These are phyloP conservation scores for Globisporangium radiosum DNA, from an alignment of 352 stramenopile species.

Conservation along the genomic window DNA sequence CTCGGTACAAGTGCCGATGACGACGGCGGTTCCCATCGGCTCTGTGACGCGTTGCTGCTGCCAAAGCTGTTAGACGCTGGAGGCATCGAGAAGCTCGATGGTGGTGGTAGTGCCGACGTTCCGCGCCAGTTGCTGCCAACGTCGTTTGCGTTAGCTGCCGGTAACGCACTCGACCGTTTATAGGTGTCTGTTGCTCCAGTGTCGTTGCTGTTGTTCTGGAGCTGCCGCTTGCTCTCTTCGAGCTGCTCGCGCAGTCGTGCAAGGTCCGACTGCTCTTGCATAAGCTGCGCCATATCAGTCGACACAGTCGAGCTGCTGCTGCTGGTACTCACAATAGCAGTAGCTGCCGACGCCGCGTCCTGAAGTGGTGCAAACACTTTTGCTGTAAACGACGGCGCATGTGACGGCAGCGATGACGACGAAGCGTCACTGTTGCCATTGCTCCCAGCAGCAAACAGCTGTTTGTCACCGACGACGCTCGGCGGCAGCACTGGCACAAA, in stretches of 20 bases:
- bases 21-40: slow-evolving; percentile 6
- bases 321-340: not conserved
- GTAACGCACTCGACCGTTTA: not conserved
- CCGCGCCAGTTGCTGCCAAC: not conserved
- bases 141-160: not conserved
- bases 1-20: slow-evolving; percentile 1
- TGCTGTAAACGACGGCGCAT: slow-evolving; percentile 12
- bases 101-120: not conserved
- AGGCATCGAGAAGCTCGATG: slow-evolving; percentile 3
- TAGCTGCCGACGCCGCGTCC: slow-evolving; percentile 3
- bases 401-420: slow-evolving; percentile 11
- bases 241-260: slow-evolving; percentile 48
- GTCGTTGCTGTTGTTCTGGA: slow-evolving; percentile 28
- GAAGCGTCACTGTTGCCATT: not conserved
- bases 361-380: slow-evolving; percentile 37
- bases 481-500: slow-evolving; percentile 44
- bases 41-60: not conserved
- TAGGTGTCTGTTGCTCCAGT: too few relatives aligned
- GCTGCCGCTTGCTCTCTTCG: slow-evolving; percentile 61
- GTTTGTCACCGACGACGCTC: slow-evolving; percentile 13
- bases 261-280: slow-evolving; percentile 69
- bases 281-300: slow-evolving; percentile 47
- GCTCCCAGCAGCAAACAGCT: not conserved
- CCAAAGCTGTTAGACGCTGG: not conserved
- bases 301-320: slow-evolving; percentile 15